phyloP scores from a whole-genome alignment of 148 eudicot species.

The Vaccinium macrocarpon region DNA sequence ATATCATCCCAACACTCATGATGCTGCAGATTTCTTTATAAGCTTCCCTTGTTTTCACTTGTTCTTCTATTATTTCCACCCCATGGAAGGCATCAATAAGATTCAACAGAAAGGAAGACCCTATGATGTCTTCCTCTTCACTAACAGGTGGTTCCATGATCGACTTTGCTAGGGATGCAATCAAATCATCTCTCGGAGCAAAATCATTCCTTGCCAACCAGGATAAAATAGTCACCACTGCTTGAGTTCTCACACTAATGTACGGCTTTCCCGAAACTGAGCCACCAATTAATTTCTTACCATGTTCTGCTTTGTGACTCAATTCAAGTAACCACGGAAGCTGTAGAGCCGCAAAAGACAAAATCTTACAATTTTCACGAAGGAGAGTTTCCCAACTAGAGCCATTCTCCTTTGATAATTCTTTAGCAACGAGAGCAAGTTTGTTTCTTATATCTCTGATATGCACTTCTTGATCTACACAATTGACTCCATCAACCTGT shows the following conservation, averaged over 20 bases:
- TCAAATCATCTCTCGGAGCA: slow-evolving; percentile 84
- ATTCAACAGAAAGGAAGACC: slow-evolving; percentile 85
- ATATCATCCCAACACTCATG: slow-evolving; percentile 93
- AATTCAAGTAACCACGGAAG: slow-evolving; percentile 94
- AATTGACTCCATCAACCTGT: slow-evolving; percentile 27
- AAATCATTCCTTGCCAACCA: slow-evolving; percentile 88
- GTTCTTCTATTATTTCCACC: slow-evolving; percentile 88
- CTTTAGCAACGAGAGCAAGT: slow-evolving; percentile 62
- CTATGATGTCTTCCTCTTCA: slow-evolving; percentile 82
- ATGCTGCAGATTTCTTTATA: slow-evolving; percentile 80
- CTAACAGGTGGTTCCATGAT: slow-evolving; percentile 90
- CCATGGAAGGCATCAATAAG: slow-evolving; percentile 87
- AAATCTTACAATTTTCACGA: slow-evolving; percentile 58
- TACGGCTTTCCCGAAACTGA: slow-evolving; percentile 45
- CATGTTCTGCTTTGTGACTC: slow-evolving; percentile 49
- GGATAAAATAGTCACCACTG: slow-evolving; percentile 62
- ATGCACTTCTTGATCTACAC: slow-evolving; percentile 43
- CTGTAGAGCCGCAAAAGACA: slow-evolving; percentile 65
- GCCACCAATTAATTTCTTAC: slow-evolving; percentile 42
- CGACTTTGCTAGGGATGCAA: slow-evolving; percentile 73
- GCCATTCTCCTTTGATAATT: slow-evolving; percentile 48
- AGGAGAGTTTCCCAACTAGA: slow-evolving; percentile 63
- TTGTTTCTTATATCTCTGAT: slow-evolving; percentile 41
- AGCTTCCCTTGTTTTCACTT: slow-evolving; percentile 65
- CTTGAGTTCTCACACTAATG: slow-evolving; percentile 56